These are phyloP conservation scores for Tuber indicum DNA, from an alignment of 495 filamentous ascomycete genomes.

Conservation along the genomic window DNA sequence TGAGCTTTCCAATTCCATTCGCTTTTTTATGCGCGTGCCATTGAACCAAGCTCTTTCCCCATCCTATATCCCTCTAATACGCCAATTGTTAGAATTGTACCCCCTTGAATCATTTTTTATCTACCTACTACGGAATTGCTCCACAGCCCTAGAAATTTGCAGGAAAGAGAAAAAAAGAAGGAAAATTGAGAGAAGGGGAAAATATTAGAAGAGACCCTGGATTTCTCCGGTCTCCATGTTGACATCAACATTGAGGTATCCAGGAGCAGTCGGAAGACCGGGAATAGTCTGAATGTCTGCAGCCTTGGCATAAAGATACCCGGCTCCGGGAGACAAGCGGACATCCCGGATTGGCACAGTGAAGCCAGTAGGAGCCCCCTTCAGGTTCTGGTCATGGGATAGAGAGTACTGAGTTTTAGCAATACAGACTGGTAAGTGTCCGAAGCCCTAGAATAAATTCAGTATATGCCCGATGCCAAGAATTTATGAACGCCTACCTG, in stretches of 20 bases:
- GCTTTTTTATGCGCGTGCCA: background rate
- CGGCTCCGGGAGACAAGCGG: slow-evolving; percentile 84
- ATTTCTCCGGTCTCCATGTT: slow-evolving; percentile 92
- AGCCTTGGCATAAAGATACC: slow-evolving; percentile 78
- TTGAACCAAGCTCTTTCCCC: background rate
- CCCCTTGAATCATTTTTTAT: background rate
- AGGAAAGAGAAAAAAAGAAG: slow-evolving; percentile 21
- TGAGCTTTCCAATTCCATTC: background rate
- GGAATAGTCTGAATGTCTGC: slow-evolving; percentile 98
- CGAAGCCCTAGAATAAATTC: slow-evolving; percentile 77
- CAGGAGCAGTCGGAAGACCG: slow-evolving; percentile 87
- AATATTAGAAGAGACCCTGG: slow-evolving; percentile 75
- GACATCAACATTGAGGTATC: slow-evolving; percentile 89
- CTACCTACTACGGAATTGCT: background rate
- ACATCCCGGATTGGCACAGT: slow-evolving; percentile 94
- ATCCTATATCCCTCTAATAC: slow-evolving; percentile 24
- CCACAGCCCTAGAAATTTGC: slow-evolving; percentile 4
- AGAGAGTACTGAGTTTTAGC: slow-evolving; percentile 82
- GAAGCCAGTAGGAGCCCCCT: slow-evolving; percentile 94
- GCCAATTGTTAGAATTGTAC: slow-evolving; percentile 34
- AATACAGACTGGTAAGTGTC: background rate
- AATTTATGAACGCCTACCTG: slow-evolving; percentile 49
- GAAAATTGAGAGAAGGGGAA: slow-evolving; percentile 9
- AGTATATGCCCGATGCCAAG: slow-evolving; percentile 75
- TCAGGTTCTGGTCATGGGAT: slow-evolving; percentile 85